These are phyloP conservation scores for Ceratocystis variospora DNA, from an alignment of 2,329 filamentous ascomycete genomes.

Conservation along the genomic window DNA sequence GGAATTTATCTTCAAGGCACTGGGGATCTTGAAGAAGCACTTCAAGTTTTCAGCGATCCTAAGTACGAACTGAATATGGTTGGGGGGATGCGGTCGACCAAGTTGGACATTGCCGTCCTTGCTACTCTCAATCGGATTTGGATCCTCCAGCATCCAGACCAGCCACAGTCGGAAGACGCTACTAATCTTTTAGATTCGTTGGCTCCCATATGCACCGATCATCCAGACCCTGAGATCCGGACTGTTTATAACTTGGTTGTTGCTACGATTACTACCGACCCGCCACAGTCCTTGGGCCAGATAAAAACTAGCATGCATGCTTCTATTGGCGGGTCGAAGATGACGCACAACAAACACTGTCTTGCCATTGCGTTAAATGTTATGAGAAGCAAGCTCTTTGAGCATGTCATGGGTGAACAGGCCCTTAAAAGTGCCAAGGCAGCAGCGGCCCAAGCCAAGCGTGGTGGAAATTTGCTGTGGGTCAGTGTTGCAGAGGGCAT, in stretches of 20 bases:
- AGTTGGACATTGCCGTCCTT: slow-evolving; percentile 52
- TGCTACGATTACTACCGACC: slow-evolving; percentile 51
- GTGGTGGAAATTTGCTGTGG: slow-evolving; percentile 60
- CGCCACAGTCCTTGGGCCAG: slow-evolving; percentile 53
- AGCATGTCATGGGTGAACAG: slow-evolving; percentile 67
- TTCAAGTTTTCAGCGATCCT: slow-evolving; percentile 50
- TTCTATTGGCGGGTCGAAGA: slow-evolving; percentile 55
- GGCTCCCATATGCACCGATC: slow-evolving; percentile 51
- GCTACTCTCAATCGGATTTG: slow-evolving; percentile 55
- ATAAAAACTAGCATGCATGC: slow-evolving; percentile 66
- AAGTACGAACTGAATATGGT: slow-evolving; percentile 40
- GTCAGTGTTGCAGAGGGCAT: slow-evolving; percentile 69
- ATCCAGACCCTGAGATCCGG: slow-evolving; percentile 60
- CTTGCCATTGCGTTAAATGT: slow-evolving; percentile 72
- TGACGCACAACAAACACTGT: slow-evolving; percentile 61
- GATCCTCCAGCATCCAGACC: slow-evolving; percentile 52
- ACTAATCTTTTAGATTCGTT: slow-evolving; percentile 50
- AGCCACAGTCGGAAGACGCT: slow-evolving; percentile 45
- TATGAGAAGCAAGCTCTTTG: slow-evolving; percentile 73
- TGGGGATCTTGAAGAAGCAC: slow-evolving; percentile 56
- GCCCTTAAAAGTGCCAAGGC: slow-evolving; percentile 63
- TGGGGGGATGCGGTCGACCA: slow-evolving; percentile 35
- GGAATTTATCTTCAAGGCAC: slow-evolving; percentile 65
- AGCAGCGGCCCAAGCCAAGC: slow-evolving; percentile 51
- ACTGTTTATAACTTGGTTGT: slow-evolving; percentile 65